Percentiles rank a stretch among this genome's conserved stretches.
Conservation (phyloP, 2,329 filamentous ascomycete species). For the Colletotrichum paranaense region DNA sequence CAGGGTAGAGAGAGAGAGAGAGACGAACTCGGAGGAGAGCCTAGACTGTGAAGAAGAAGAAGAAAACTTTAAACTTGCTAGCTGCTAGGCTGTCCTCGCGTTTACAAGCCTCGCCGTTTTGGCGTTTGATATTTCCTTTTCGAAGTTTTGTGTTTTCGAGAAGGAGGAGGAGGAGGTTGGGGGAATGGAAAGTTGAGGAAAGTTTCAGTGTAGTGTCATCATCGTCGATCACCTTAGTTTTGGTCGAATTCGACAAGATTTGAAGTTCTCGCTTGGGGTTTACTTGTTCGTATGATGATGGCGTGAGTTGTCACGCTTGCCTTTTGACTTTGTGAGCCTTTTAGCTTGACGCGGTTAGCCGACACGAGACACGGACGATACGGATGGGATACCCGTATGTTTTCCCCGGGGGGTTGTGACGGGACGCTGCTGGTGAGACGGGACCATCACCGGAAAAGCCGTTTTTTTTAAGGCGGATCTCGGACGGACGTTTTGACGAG, state of each 20-base stretch:
- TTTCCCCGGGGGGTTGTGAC: background rate
- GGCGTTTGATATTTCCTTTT: background rate
- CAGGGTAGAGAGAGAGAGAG: background rate
- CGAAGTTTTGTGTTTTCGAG: background rate
- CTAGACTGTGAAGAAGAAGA: background rate
- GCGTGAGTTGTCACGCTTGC: background rate
- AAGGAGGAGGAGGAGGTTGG: background rate
- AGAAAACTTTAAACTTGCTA: background rate
- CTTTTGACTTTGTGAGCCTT: background rate
- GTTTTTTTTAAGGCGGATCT: background rate
- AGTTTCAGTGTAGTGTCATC: background rate
- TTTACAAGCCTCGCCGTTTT: conserved; percentile 3
- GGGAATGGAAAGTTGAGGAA: too few species aligned
- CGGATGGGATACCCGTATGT: background rate
- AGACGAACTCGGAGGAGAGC: too few species aligned
- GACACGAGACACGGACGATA: background rate
- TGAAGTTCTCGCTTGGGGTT: too few species aligned
- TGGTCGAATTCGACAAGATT: too few species aligned
- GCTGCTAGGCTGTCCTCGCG: background rate
- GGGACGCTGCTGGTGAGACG: conserved; percentile 7
- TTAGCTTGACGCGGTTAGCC: background rate
- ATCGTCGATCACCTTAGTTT: background rate
- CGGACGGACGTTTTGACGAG: background rate
- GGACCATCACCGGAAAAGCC: background rate
- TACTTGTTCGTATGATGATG: background rate